phyloP scores from a whole-genome alignment of 139 green algal species.

The Mesotaenium endlicherianum region DNA sequence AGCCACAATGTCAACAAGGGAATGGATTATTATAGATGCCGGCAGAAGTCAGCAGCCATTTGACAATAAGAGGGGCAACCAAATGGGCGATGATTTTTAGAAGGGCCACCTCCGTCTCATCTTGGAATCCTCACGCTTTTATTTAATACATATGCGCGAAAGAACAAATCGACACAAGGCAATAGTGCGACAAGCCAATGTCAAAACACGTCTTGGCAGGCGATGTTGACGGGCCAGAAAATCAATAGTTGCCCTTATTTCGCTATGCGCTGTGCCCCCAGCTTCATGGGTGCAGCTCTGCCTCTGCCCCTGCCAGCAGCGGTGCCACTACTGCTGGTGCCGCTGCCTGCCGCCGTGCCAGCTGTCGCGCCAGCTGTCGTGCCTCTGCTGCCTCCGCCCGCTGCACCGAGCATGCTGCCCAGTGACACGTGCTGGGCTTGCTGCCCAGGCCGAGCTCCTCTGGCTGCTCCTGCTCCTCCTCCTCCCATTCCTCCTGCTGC shows the following conservation, averaged over 20 bases:
- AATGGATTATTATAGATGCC: too few species aligned
- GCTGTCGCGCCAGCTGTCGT: not conserved
- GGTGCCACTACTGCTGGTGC: not conserved
- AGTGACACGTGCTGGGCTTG: not conserved
- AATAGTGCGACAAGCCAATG: too few species aligned
- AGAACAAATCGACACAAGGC: too few species aligned
- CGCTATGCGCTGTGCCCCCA: slow-evolving; percentile 8
- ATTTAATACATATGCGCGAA: too few species aligned
- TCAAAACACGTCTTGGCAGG: too few species aligned
- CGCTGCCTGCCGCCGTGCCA: not conserved
- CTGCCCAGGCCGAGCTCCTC: slow-evolving; percentile 3
- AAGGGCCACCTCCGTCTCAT: too few species aligned
- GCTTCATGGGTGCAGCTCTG: slow-evolving; percentile 13
- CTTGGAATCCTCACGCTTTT: too few species aligned
- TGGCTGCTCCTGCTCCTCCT: not conserved
- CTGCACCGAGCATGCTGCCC: not conserved
- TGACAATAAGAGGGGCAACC: too few species aligned
- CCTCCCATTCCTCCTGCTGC: not conserved
- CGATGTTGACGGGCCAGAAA: too few species aligned
- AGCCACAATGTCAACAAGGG: too few species aligned
- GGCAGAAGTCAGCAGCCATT: too few species aligned
- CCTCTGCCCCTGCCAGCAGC: not conserved
- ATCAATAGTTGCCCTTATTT: not conserved
- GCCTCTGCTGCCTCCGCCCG: not conserved
- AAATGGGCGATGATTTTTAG: too few species aligned